Evolutionary conservation across 2,329 filamentous ascomycete genomes (phyloP).

Genomic region (Curvularia spicifera): DNA sequence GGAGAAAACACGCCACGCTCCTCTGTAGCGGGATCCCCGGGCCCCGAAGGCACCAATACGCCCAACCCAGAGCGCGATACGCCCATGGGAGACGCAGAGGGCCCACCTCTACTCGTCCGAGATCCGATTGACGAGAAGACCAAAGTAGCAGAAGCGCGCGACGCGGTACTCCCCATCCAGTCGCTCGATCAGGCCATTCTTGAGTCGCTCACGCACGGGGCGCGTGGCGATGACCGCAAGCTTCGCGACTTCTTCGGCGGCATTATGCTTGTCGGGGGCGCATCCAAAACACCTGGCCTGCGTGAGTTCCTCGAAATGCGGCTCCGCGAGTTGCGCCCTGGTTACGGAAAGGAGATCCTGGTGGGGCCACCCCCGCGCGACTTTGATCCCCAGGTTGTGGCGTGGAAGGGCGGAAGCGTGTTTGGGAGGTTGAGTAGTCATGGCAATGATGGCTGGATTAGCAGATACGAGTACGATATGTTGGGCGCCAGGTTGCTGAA

Average conservation of each 20-base stretch:
- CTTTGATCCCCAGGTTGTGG: constrained; percentile 95
- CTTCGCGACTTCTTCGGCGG: constrained; percentile 75
- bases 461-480: constrained; percentile 83
- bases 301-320: constrained; percentile 82
- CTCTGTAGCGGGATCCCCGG: constrained; percentile 86
- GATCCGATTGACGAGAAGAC: constrained; percentile 58
- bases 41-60: constrained; percentile 80
- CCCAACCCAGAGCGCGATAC: constrained; percentile 61
- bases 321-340: constrained; percentile 69
- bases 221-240: constrained; percentile 89
- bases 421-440: constrained; percentile 85
- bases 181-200: constrained; percentile 90
- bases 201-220: constrained; percentile 84
- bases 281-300: constrained; percentile 66
- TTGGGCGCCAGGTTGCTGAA: constrained; percentile 79
- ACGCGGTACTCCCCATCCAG: constrained; percentile 80
- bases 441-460: constrained; percentile 92
- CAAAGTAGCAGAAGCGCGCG: constrained; percentile 68
- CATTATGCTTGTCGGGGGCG: constrained; percentile 50
- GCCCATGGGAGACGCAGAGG: constrained; percentile 51
- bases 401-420: constrained; percentile 97
- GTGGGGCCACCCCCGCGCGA: constrained; percentile 80
- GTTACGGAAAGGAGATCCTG: constrained; percentile 70
- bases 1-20: constrained; percentile 79
- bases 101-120: constrained; percentile 47